phyloP scores from a whole-genome alignment of 169 alveolate species.

The Eimeria acervulina region DNA sequence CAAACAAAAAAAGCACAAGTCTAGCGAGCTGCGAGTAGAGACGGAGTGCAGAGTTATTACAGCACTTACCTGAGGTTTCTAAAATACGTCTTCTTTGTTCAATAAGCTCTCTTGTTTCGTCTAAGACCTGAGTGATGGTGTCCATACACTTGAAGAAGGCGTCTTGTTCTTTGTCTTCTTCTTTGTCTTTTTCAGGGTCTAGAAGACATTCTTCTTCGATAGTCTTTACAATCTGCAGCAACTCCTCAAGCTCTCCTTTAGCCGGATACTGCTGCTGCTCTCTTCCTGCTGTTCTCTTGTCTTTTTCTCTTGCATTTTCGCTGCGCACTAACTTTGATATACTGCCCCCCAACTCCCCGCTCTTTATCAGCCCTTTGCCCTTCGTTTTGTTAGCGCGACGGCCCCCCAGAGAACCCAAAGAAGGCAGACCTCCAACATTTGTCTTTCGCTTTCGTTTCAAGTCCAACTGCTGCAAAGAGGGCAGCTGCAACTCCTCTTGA shows the following conservation, averaged over 20 bases:
- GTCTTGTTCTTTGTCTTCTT: constrained; percentile 2
- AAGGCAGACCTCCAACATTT: neutral
- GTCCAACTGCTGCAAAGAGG: constrained; percentile 26
- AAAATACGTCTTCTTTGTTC: constrained; percentile 27
- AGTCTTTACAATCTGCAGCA: constrained; percentile 16
- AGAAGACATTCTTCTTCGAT: constrained; percentile 42
- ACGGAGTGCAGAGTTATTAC: too few relatives aligned
- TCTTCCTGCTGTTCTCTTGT: neutral
- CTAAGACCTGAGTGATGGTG: constrained; percentile 4
- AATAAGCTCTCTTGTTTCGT: constrained; percentile 25
- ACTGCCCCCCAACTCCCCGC: neutral
- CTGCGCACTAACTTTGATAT: neutral
- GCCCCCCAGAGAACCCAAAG: constrained; percentile 9
- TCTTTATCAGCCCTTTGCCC: neutral
- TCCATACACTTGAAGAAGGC: constrained; percentile 38
- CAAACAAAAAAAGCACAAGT: too few relatives aligned
- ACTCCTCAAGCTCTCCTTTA: constrained; percentile 31
- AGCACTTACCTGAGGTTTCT: neutral
- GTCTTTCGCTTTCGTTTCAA: constrained; percentile 34
- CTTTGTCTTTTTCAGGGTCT: neutral
- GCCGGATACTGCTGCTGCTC: neutral
- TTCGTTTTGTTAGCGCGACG: neutral
- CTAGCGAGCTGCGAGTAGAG: too few relatives aligned
- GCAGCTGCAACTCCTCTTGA: constrained; percentile 48
- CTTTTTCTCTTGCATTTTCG: neutral